These are phyloP conservation scores for Phaeosphaeriaceae sp. DNA, from an alignment of 2,329 filamentous ascomycete genomes.

Conservation along the genomic window DNA sequence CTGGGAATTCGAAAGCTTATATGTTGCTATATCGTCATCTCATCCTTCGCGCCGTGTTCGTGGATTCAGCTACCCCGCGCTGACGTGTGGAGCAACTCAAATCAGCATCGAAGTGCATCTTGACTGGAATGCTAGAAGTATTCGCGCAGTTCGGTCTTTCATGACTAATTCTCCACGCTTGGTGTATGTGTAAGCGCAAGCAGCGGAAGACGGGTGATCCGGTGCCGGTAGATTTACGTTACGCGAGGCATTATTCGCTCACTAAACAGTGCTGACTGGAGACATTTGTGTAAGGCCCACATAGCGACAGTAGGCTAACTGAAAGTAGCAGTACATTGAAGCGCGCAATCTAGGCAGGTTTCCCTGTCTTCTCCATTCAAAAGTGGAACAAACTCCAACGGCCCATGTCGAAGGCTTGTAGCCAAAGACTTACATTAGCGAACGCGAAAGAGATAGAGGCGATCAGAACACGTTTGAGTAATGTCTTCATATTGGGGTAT, in stretches of 20 bases:
- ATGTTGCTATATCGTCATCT: not conserved
- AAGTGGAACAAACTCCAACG: too few relatives aligned
- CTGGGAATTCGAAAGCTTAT: not conserved
- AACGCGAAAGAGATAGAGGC: not conserved
- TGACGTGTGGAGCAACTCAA: not conserved
- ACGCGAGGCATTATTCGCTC: not conserved
- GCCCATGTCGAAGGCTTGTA: too few relatives aligned
- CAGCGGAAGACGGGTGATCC: not conserved
- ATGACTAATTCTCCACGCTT: not conserved
- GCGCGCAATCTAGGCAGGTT: too few relatives aligned
- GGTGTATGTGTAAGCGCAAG: not conserved
- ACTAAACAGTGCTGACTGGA: not conserved
- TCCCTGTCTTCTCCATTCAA: too few relatives aligned
- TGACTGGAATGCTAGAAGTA: not conserved
- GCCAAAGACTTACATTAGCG: not conserved
- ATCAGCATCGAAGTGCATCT: not conserved
- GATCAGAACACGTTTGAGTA: not conserved
- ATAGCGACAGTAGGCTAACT: not conserved
- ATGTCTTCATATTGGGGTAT: slow-evolving; percentile 16
- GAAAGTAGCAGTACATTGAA: not conserved
- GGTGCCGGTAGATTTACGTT: not conserved
- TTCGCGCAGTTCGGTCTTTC: not conserved
- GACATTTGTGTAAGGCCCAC: not conserved
- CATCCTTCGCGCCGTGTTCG: not conserved
- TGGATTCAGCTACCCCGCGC: not conserved